Evolutionary conservation across 805 yeast species (phyloP), one percentile per base, ranked within the genome.

Genomic region (Geotrichum ghanense): DNA sequence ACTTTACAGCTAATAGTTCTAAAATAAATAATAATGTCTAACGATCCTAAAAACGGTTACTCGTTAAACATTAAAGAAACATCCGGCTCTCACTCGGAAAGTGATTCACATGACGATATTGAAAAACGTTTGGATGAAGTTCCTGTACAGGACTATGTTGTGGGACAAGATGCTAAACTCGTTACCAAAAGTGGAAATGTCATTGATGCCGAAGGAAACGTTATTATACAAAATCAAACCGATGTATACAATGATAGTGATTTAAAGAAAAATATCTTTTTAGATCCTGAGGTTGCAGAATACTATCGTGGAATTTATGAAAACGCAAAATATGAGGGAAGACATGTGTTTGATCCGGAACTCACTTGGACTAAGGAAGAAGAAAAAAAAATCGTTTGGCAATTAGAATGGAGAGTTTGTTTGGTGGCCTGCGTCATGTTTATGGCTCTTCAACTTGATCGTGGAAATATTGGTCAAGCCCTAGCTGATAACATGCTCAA

Each of bases 381-480:
- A 54, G 83, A 80, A 50, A 50, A 61, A 31, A 65, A 60, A 39
- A 61, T 79, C 3, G 58, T 71, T 14, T 56, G 76, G 58, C 78
- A 76, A 54, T 65, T 76, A 39, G 84, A 81, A 50, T 68, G 68
- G 64, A 63, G 71, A 42, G 82, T 80, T 22, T 66, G 78, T 3
- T 61, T 76, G 24, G 69, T 79, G 68, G 81, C 82, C 0, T 75
- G 76, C 50, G 53, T 79, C 48, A 69, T 78, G 76, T 79, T 79
- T 56, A 63, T 74, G 40, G 79, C 76, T 12, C 66, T 79, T 47
- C 78, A 79, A 56, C 60, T 78, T 48, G 83, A 78, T 60, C 63
- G 85, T 54, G 72, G 72, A 44, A 79, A 79, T 57, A 60, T 79
- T 44, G 57, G 67, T 2, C 81, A 78, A 54, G 82, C 82, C 6